Percentiles rank a stretch among this genome's conserved stretches.
Conservation (phyloP, 164 flowering plant species). For the Nelumbo lutea region DNA sequence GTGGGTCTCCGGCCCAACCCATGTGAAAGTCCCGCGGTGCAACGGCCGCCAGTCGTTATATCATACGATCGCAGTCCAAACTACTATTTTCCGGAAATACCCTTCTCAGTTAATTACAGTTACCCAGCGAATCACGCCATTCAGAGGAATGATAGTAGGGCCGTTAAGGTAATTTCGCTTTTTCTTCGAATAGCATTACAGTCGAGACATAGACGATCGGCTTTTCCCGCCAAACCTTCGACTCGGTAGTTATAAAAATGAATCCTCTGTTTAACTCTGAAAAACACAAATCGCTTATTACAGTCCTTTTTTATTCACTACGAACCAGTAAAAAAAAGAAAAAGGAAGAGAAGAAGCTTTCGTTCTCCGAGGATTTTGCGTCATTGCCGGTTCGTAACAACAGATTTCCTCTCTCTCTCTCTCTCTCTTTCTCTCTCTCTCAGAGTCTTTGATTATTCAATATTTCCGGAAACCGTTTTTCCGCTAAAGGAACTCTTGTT, state of each 20-base stretch:
- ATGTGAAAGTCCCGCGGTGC: too few species aligned
- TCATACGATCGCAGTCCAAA: not conserved
- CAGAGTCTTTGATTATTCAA: not conserved
- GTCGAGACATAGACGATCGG: not conserved
- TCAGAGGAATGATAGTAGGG: too few species aligned
- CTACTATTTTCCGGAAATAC: not conserved
- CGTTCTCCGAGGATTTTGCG: too few species aligned
- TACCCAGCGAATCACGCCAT: too few species aligned
- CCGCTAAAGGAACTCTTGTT: not conserved
- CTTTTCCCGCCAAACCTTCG: conserved; percentile 15
- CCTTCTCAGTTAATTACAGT: not conserved
- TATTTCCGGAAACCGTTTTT: too few species aligned
- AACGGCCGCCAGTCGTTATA: too few species aligned
- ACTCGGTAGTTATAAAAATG: conserved; percentile 6
- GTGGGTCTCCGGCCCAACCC: too few species aligned
- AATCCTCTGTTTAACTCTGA: not conserved
- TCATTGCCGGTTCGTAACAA: not conserved
- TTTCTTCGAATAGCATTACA: too few species aligned
- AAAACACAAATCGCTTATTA: not conserved
- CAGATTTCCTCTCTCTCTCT: not conserved
- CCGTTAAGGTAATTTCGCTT: too few species aligned
- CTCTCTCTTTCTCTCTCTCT: not conserved
- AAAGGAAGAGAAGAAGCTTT: too few species aligned
- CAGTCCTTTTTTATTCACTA: not conserved
- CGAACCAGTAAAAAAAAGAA: not conserved